These are phyloP conservation scores for Lotmaria passim DNA, from an alignment of 208 protist species.

Conservation along the genomic window DNA sequence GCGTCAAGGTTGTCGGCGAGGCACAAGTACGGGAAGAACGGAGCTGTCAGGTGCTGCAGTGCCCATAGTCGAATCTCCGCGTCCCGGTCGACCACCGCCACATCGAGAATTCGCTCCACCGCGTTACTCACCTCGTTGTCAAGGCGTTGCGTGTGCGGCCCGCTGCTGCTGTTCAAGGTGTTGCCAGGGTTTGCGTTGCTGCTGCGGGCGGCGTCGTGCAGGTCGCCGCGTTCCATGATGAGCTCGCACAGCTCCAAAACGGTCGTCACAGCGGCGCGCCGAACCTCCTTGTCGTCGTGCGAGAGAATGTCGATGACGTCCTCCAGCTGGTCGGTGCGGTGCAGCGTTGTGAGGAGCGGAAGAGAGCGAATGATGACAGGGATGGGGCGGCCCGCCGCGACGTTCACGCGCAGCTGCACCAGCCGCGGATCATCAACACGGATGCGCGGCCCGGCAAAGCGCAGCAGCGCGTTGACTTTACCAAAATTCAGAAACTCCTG, in stretches of 20 bases:
- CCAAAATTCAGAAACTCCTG: constrained; percentile 68
- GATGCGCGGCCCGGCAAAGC: constrained; percentile 56
- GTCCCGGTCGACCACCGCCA: constrained; percentile 79
- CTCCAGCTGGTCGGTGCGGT: constrained; percentile 70
- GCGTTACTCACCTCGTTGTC: constrained; percentile 66
- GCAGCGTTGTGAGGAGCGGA: constrained; percentile 68
- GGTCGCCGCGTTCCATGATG: constrained; percentile 44
- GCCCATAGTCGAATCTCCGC: constrained; percentile 69
- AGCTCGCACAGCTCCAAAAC: constrained; percentile 73
- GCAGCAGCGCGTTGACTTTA: constrained; percentile 75
- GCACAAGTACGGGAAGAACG: constrained; percentile 82
- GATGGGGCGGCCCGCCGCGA: constrained; percentile 35
- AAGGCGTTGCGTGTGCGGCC: constrained; percentile 36
- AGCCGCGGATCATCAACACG: constrained; percentile 46
- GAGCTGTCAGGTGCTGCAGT: constrained; percentile 55
- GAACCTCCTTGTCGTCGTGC: constrained; percentile 72
- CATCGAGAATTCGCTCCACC: constrained; percentile 82
- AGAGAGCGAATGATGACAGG: constrained; percentile 74
- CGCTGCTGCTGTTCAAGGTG: constrained; percentile 7
- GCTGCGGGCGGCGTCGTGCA: constrained; percentile 1
- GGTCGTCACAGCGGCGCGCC: constrained; percentile 58
- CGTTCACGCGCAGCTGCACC: constrained; percentile 47
- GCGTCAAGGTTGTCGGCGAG: constrained; percentile 81
- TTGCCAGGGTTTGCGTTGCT: too few relatives aligned
- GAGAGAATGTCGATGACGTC: constrained; percentile 80